A percentile compares a stretch with the other conserved stretches of the same genome.
phyloP scores from a whole-genome alignment of 2,329 filamentous ascomycete species.

The Colletotrichum godetiae region DNA sequence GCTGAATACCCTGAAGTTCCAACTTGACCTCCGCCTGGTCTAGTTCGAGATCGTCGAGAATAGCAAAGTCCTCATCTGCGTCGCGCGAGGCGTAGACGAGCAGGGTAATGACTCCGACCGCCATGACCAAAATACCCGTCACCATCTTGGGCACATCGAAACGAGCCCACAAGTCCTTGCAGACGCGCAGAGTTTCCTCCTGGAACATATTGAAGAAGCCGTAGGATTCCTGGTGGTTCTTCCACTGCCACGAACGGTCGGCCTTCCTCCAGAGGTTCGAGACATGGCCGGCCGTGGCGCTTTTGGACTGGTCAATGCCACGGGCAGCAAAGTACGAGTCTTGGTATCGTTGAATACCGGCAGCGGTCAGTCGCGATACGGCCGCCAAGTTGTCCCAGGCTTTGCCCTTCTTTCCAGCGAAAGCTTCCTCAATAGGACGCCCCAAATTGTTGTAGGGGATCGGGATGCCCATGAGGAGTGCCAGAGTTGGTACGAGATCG shows the following conservation, averaged over 20 bases:
- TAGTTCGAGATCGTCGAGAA: conserved; percentile 66
- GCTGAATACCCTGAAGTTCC: conserved; percentile 57
- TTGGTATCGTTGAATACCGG: conserved; percentile 92
- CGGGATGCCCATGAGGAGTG: conserved; percentile 87
- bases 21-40: conserved; percentile 69
- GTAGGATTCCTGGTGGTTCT: conserved; percentile 57
- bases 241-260: conserved; percentile 52
- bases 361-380: conserved; percentile 81
- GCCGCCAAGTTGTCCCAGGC: conserved; percentile 82
- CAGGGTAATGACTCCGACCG: conserved; percentile 74
- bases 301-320: conserved; percentile 71
- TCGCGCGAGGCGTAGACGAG: conserved; percentile 77
- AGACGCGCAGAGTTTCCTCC: conserved; percentile 79
- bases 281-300: conserved; percentile 52
- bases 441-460: conserved; percentile 98
- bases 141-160: conserved; percentile 92
- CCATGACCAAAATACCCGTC: conserved; percentile 79
- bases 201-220: conserved; percentile 80
- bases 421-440: conserved; percentile 92
- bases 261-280: conserved; percentile 61
- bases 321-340: conserved; percentile 81
- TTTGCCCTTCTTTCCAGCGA: conserved; percentile 75
- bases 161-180: conserved; percentile 88
- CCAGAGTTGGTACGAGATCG: conserved; percentile 92
- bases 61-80: conserved; percentile 64